Evolutionary conservation across 768 basidiomycete species (phyloP).

Genomic region (Panellus pusillus): DNA sequence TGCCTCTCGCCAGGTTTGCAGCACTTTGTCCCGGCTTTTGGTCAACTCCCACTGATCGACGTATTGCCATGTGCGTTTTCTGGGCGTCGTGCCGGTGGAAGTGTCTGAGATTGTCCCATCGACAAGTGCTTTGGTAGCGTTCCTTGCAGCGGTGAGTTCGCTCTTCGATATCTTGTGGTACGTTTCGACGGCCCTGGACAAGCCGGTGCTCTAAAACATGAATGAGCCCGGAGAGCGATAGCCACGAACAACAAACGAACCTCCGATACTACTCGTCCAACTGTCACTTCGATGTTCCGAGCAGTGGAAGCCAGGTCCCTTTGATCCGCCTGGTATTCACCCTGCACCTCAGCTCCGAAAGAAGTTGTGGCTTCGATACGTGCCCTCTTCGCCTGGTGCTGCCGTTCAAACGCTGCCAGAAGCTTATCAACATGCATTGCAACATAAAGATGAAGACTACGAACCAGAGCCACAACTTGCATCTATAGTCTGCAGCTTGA

Average conservation of each 20-base stretch:
- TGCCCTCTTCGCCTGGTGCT: constrained; percentile 64
- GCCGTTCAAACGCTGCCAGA: constrained; percentile 58
- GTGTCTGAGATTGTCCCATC: constrained; percentile 63
- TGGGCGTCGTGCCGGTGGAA: constrained; percentile 74
- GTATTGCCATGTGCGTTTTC: constrained; percentile 72
- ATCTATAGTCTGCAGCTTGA: constrained; percentile 45
- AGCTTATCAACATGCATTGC: background rate
- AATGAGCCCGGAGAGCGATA: background rate
- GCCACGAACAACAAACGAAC: constrained; percentile 37
- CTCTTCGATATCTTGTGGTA: constrained; percentile 44
- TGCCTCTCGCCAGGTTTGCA: constrained; percentile 49
- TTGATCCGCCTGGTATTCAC: constrained; percentile 52
- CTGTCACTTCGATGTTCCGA: constrained; percentile 44
- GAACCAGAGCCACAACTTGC: constrained; percentile 46
- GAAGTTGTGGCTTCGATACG: constrained; percentile 59
- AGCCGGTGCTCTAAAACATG: constrained; percentile 38
- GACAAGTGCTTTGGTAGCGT: constrained; percentile 49
- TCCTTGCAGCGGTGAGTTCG: constrained; percentile 49
- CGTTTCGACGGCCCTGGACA: constrained; percentile 40
- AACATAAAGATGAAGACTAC: constrained; percentile 13
- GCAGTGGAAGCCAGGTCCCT: constrained; percentile 51
- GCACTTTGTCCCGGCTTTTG: constrained; percentile 56
- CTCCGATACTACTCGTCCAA: constrained; percentile 47
- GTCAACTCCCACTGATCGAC: constrained; percentile 74
- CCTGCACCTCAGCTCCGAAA: constrained; percentile 49